Conservation (phyloP, 352 stramenopile genomes). For the Pythium aristosporum region DNA sequence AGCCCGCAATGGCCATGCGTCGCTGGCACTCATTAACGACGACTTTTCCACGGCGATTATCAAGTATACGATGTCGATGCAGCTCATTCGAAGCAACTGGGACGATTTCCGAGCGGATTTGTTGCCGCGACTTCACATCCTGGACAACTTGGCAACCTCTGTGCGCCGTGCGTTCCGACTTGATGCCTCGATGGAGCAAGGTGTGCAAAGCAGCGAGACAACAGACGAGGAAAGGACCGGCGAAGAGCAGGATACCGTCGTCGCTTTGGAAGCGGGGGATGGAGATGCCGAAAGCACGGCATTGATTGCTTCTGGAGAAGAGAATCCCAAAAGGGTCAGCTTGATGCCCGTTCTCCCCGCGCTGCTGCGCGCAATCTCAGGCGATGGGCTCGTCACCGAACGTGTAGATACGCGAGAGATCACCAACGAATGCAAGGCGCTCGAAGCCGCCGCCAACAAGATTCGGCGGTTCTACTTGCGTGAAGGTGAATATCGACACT, state of each 20-base stretch:
- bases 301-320: background rate
- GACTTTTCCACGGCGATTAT: slow-evolving; percentile 36
- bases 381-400: slow-evolving; percentile 11
- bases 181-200: background rate
- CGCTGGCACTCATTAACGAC: slow-evolving; percentile 38
- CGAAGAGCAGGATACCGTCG: background rate
- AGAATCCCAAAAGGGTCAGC: slow-evolving; percentile 44
- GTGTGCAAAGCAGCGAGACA: background rate
- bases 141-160: slow-evolving; percentile 57
- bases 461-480: slow-evolving; percentile 23
- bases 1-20: slow-evolving; percentile 72
- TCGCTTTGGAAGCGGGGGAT: background rate
- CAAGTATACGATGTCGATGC: slow-evolving; percentile 53
- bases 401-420: slow-evolving; percentile 24
- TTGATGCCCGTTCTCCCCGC: slow-evolving; percentile 42
- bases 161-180: slow-evolving; percentile 29
- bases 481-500: slow-evolving; percentile 16
- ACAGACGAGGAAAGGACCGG: background rate
- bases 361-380: slow-evolving; percentile 32
- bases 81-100: slow-evolving; percentile 58
- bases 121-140: slow-evolving; percentile 63
- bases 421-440: slow-evolving; percentile 30
- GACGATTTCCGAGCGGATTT: slow-evolving; percentile 61
- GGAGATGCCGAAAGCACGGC: background rate
- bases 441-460: slow-evolving; percentile 6